phyloP scores from a whole-genome alignment of 768 basidiomycete genomes.

The Calocera cornea region DNA sequence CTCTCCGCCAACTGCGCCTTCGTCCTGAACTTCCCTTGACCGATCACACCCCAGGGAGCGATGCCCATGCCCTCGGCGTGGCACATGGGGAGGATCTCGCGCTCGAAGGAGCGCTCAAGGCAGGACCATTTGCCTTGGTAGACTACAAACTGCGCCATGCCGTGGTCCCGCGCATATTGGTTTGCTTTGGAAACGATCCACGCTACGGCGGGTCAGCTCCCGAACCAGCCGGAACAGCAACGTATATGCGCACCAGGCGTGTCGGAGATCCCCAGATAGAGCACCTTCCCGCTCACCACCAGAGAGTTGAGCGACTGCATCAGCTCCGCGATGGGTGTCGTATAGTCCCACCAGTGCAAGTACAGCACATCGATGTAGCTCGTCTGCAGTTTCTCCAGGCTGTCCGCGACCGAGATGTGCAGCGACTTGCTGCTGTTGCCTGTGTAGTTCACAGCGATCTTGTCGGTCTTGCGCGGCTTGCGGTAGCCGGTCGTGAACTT shows the following conservation, averaged over 20 bases:
- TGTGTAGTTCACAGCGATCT: slow-evolving; percentile 19
- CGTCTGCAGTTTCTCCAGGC: slow-evolving; percentile 21
- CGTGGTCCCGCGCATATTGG: slow-evolving; percentile 28
- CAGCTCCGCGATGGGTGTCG: slow-evolving; percentile 28
- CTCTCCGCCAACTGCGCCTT: slow-evolving; percentile 22
- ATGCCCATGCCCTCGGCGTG: slow-evolving; percentile 25
- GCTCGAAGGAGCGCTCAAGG: slow-evolving; percentile 28
- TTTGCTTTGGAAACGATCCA: slow-evolving; percentile 29
- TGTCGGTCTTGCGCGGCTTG: slow-evolving; percentile 4
- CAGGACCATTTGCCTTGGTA: slow-evolving; percentile 30
- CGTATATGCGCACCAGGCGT: not conserved
- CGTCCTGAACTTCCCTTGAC: slow-evolving; percentile 30
- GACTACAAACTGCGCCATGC: slow-evolving; percentile 31
- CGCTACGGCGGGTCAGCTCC: slow-evolving; percentile 22
- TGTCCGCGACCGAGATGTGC: slow-evolving; percentile 16
- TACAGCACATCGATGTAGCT: slow-evolving; percentile 23
- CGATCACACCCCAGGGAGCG: slow-evolving; percentile 33
- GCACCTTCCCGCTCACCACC: slow-evolving; percentile 31
- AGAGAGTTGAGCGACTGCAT: slow-evolving; percentile 32
- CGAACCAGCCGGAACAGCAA: not conserved
- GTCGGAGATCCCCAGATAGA: slow-evolving; percentile 27
- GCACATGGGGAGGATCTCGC: slow-evolving; percentile 31
- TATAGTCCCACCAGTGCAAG: slow-evolving; percentile 27
- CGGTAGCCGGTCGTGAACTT: not conserved
- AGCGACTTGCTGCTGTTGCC: slow-evolving; percentile 25